phyloP scores from a whole-genome alignment of 192 early-diverging fungal species.

The Lunasporangiospora selenospora region DNA sequence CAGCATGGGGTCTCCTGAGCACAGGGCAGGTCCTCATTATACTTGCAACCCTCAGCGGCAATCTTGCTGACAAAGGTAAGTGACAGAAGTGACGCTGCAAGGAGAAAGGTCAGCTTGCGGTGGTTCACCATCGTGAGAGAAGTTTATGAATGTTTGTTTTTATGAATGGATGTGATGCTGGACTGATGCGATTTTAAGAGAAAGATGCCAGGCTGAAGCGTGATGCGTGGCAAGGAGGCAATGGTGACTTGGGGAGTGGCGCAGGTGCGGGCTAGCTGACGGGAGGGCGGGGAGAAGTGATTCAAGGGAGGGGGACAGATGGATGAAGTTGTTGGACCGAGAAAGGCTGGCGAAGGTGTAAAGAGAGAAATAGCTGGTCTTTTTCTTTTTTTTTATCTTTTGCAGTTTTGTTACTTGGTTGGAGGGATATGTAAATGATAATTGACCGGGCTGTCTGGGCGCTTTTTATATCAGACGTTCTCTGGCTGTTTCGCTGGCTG shows the following conservation, averaged over 20 bases:
- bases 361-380: neutral
- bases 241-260: constrained; percentile 8
- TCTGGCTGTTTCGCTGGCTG: neutral
- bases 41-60: constrained; percentile 27
- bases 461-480: neutral
- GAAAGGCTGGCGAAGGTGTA: neutral
- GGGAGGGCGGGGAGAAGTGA: constrained; percentile 9
- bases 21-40: constrained; percentile 26
- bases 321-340: neutral
- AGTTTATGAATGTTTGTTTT: neutral
- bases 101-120: constrained; percentile 40
- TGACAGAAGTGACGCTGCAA: constrained; percentile 31
- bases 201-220: constrained; percentile 21
- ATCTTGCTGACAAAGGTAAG: constrained; percentile 2
- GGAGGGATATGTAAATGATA: constrained; percentile 12
- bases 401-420: too few species aligned
- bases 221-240: constrained; percentile 13
- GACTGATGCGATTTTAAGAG: constrained; percentile 1
- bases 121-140: constrained; percentile 25
- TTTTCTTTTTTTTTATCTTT: constrained; percentile 7
- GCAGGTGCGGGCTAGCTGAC: constrained; percentile 14
- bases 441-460: constrained; percentile 4
- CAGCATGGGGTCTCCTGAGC: constrained; percentile 38
- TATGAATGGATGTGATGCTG: neutral
- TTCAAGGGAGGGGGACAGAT: constrained; percentile 15